Base-by-base conservation (phyloP, 2,329 filamentous ascomycete genomes). In the Alternaria sp. region DNA sequence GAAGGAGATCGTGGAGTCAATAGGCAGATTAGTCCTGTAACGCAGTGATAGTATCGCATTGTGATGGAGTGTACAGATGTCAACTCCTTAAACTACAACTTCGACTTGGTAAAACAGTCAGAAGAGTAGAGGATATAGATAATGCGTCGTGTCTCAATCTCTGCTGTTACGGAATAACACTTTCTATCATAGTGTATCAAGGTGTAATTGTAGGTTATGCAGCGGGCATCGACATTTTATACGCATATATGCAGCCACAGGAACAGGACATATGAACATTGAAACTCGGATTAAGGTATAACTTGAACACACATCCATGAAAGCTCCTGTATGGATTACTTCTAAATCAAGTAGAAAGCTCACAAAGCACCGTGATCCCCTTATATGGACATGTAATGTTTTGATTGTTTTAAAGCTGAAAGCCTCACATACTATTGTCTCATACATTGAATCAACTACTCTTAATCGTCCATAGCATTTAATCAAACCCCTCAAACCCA, bases 401-500 rank as follows among this genome's bases (percentile, higher is more conserved):
- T 7, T 36, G 32, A 36, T 3, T 5, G 6, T 36, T 36, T n/a
- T 2, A 9, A n/a, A 8, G 32, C 13, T n/a, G 1, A 36, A 36
- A 36, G 32, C 15, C 32, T 36, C n/a, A 6, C 30, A 17, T 23
- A 11, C 7, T 32, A 3, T 23, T 5, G 8, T 36, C 28, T 12
- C n/a, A 32, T 12, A 51, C 26, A n/a, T 51, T 19, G 5, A 19
- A 36, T 15, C 49, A 28, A 36, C 12, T 15, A 36, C 32, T 36
- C 32, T 15, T 15, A n/a, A 9, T 36, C 13, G 13, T n/a, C 32
- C 13, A n/a, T 36, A 15, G 7, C 7, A 10, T 17, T 17, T 64
- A 66, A 61, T 81, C 81, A 64, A 83, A 82, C 6, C 81, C 82
- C 52, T 77, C 80, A 74, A 83, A 83, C 10, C 30, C 56, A 19